phyloP scores from a whole-genome alignment of 768 basidiomycete genomes.

The Tricholoma bakamatsutake region DNA sequence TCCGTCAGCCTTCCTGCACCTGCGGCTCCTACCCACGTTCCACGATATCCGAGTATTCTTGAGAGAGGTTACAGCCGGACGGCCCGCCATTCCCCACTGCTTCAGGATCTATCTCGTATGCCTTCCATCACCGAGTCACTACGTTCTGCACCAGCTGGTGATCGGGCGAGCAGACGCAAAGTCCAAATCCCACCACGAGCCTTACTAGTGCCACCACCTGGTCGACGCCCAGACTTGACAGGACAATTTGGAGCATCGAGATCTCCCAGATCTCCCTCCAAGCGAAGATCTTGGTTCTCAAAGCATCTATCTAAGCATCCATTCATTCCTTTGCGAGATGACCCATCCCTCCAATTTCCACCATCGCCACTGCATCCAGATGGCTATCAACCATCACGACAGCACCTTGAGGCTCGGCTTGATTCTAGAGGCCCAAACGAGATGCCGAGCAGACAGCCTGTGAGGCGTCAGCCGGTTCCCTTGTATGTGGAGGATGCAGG shows the following conservation, averaged over 20 bases:
- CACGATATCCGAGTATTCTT: constrained; percentile 30
- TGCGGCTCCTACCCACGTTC: constrained; percentile 21
- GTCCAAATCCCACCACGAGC: constrained; percentile 18
- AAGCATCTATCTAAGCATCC: constrained; percentile 30
- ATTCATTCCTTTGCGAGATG: constrained; percentile 32
- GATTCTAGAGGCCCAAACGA: constrained; percentile 10
- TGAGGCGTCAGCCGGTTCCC: constrained; percentile 8
- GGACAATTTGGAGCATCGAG: constrained; percentile 17
- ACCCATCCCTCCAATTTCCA: constrained; percentile 17
- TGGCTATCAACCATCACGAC: constrained; percentile 16
- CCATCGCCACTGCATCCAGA: constrained; percentile 15
- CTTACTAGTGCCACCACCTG: constrained; percentile 17
- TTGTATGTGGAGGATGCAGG: constrained; percentile 7
- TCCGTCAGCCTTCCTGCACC: constrained; percentile 25
- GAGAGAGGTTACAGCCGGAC: constrained; percentile 23
- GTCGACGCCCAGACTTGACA: constrained; percentile 19
- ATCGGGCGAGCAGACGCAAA: constrained; percentile 6
- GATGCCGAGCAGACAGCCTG: constrained; percentile 1
- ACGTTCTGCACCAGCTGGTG: constrained; percentile 4
- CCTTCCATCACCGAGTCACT: constrained; percentile 9
- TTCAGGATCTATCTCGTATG: constrained; percentile 8
- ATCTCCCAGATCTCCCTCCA: constrained; percentile 27
- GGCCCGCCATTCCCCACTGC: constrained; percentile 20
- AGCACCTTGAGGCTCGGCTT: constrained; percentile 17
- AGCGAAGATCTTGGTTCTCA: constrained; percentile 23